Percentiles rank a stretch among this genome's conserved stretches.
Conservation (phyloP, 1,284 basidiomycete species). For the Mycena citricolor region DNA sequence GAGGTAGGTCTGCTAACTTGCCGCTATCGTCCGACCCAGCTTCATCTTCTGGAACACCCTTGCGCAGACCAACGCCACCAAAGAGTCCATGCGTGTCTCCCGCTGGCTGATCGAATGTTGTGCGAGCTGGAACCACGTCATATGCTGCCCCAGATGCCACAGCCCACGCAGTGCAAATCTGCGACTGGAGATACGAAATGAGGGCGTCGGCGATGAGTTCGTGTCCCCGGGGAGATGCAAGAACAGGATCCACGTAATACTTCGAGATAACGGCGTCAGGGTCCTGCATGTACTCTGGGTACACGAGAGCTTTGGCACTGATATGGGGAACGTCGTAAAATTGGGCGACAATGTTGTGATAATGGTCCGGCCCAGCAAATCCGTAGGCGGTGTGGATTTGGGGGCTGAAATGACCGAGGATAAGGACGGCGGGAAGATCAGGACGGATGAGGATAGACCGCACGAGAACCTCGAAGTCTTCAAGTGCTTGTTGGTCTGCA, state of each 20-base stretch:
- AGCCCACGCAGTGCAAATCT: constrained; percentile 85
- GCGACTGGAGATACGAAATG: constrained; percentile 82
- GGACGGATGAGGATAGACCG: constrained; percentile 86
- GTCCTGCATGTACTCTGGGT: constrained; percentile 77
- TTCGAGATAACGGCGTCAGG: constrained; percentile 61
- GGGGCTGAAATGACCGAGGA: constrained; percentile 90
- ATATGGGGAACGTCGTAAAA: constrained; percentile 95
- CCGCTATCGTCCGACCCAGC: constrained; percentile 17
- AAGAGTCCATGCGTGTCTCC: constrained; percentile 57
- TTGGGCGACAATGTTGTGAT: constrained; percentile 86
- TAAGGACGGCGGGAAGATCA: constrained; percentile 85
- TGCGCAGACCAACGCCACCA: constrained; percentile 70
- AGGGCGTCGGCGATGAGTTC: constrained; percentile 83
- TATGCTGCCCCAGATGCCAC: constrained; percentile 66
- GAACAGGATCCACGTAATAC: constrained; percentile 80
- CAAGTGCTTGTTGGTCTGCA: constrained; percentile 68
- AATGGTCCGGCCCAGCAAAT: constrained; percentile 84
- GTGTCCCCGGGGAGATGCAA: constrained; percentile 82
- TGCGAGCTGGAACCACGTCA: constrained; percentile 52
- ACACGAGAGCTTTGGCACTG: constrained; percentile 80
- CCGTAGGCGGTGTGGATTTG: constrained; percentile 79
- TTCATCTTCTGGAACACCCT: constrained; percentile 53
- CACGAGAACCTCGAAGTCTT: constrained; percentile 87
- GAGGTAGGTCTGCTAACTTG: constrained; percentile 26
- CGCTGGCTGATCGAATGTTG: constrained; percentile 33